These are phyloP conservation scores for Stachybotrys elegans DNA, from an alignment of 2,329 filamentous ascomycete genomes.

Conservation along the genomic window DNA sequence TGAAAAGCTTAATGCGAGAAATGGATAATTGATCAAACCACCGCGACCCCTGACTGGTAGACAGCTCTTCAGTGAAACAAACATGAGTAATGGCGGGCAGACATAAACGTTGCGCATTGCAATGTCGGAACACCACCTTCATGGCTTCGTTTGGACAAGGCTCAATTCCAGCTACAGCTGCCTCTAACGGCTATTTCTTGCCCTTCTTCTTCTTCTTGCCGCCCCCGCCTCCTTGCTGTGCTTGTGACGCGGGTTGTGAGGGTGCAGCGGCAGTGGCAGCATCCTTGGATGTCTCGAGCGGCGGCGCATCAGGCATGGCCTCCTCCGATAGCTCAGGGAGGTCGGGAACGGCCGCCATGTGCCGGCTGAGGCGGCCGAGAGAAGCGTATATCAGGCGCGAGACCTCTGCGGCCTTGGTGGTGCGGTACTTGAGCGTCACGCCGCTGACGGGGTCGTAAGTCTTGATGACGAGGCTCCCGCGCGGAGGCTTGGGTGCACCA, in stretches of 20 bases:
- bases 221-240: too few relatives aligned
- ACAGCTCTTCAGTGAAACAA: too few relatives aligned
- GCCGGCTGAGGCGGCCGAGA: slow-evolving; percentile 69
- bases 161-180: too few relatives aligned
- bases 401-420: slow-evolving; percentile 86
- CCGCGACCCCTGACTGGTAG: too few relatives aligned
- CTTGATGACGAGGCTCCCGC: slow-evolving; percentile 75
- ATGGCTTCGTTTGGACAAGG: too few relatives aligned
- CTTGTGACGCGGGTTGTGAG: slow-evolving; percentile 21
- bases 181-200: slow-evolving; percentile 61
- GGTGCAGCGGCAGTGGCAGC: slow-evolving; percentile 15
- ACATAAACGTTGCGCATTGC: too few relatives aligned
- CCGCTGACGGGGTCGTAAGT: slow-evolving; percentile 82
- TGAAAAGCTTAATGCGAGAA: too few relatives aligned
- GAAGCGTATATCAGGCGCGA: slow-evolving; percentile 67
- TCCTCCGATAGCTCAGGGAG: slow-evolving; percentile 36
- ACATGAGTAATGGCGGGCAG: too few relatives aligned
- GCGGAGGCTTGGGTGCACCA: slow-evolving; percentile 41
- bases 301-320: slow-evolving; percentile 34
- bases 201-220: slow-evolving; percentile 68
- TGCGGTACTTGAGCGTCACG: slow-evolving; percentile 83
- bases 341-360: slow-evolving; percentile 54
- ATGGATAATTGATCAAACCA: too few relatives aligned
- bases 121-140: too few relatives aligned
- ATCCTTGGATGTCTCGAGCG: slow-evolving; percentile 8